Evolutionary conservation across 805 yeast species (phyloP).

Genomic region (Candida arabinofermentans): DNA sequence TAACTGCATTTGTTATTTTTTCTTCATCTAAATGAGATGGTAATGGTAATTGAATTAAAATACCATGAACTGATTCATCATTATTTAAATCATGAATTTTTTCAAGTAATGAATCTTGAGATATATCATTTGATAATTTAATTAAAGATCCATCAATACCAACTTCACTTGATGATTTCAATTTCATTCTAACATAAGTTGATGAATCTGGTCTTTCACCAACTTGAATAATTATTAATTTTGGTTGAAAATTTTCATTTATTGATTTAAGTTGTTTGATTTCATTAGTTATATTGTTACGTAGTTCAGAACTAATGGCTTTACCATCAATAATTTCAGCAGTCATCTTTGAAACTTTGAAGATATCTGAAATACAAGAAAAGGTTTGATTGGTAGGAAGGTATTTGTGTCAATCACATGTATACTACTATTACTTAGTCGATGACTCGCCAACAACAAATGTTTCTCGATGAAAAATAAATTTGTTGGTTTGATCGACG

Average conservation of each 20-base stretch:
- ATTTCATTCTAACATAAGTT: constrained; percentile 87
- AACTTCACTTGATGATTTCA: constrained; percentile 85
- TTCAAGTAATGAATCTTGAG: constrained; percentile 57
- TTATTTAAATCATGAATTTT: constrained; percentile 62
- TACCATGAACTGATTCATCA: constrained; percentile 78
- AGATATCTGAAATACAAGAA: too few species aligned
- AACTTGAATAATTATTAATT: constrained; percentile 80
- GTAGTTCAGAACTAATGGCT: constrained; percentile 42
- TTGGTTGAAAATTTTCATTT: constrained; percentile 61
- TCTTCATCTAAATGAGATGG: constrained; percentile 80
- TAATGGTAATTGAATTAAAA: constrained; percentile 85
- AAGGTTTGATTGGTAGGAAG: too few species aligned
- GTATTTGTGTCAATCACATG: too few species aligned
- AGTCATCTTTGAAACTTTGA: constrained; percentile 20
- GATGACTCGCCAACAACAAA: too few species aligned
- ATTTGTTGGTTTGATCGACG: too few species aligned
- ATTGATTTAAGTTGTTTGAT: constrained; percentile 40
- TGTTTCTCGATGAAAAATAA: too few species aligned
- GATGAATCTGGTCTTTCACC: constrained; percentile 88
- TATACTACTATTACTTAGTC: too few species aligned
- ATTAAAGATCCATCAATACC: constrained; percentile 65
- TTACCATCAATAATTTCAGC: constrained; percentile 56
- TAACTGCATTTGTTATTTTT: constrained; percentile 74
- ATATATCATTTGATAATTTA: constrained; percentile 57
- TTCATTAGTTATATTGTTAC: constrained; percentile 48